Base-by-base conservation (phyloP, 129 eudicot genomes). In the Chrysanthemum makinoi region DNA sequence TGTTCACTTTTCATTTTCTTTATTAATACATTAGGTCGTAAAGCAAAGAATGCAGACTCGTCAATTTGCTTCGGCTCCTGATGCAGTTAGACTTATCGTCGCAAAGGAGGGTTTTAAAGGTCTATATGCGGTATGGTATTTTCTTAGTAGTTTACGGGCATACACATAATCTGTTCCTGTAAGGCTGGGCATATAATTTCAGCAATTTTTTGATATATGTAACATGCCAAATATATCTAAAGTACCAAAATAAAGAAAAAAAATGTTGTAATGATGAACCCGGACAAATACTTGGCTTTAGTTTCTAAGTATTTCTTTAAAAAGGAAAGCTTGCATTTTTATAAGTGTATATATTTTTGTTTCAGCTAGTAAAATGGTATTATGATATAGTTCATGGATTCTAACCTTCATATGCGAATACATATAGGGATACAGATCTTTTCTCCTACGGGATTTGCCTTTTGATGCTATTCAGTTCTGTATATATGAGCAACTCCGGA, bases 401-500 rank as follows among this genome's bases (percentile, higher is more conserved):
- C 15, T 77, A 56, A 77, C 69, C 16, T 73, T 69, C 13, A 72
- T 30, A 26, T 17, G 54, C 33, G 64, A 22, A 69, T 82, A 71
- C 55, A 44, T 71, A 9, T 65, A 94, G 99, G 97, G 97, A 50
- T 95, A 86, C 66, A 91, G 99, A 72, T 95, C 97, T 62, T 95
- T 95, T 82, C 79, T 95, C 65, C 96, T 95, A 68, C 86, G 99
- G 56, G 99, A 95, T 83, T 80, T 95, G 81, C 99, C 99, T 72
- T 95, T 95, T 78, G 99, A 95, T 77, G 99, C 99, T 9, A 87
- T 95, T 75, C 99, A 95, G 75, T 95, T 95, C 78, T 95, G 99
- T 83, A 77, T 95, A 77, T 95, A 95, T 54, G 99, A 95, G 78
- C 99, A 95, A 75, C 90, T 95, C 65, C 96, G 97, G 48, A 81